Conservation (phyloP, 2,329 filamentous ascomycete genomes). For the Colletotrichum tanaceti region DNA sequence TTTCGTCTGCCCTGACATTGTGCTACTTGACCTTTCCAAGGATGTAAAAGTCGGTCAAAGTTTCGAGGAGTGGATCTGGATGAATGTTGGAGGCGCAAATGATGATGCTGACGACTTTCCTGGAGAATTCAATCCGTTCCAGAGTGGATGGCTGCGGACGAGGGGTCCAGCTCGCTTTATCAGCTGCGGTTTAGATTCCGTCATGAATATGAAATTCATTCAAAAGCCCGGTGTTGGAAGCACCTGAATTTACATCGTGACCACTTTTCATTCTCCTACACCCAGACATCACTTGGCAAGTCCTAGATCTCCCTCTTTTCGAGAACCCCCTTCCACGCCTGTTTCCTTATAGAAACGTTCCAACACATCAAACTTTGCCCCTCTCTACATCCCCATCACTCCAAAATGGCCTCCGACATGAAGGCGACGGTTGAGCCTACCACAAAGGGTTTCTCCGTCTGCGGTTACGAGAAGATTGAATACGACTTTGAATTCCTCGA, state of each 20-base stretch:
- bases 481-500: constrained; percentile 82
- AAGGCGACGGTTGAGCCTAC: constrained; percentile 74
- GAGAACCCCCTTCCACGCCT: background rate
- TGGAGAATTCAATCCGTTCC: constrained; percentile 1
- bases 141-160: background rate
- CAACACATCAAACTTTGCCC: background rate
- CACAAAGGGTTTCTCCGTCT: constrained; percentile 74
- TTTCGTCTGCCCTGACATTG: constrained; percentile 25
- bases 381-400: background rate
- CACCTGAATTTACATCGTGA: background rate
- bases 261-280: background rate
- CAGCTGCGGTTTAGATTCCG: background rate
- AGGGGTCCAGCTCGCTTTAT: background rate
- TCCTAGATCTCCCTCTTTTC: constrained; percentile 1
- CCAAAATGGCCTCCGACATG: constrained; percentile 72
- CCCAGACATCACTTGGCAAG: background rate
- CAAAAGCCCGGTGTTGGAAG: constrained; percentile 34
- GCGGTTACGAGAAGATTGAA: constrained; percentile 80
- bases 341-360: background rate
- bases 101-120: constrained; percentile 39
- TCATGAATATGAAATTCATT: constrained; percentile 2
- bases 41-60: constrained; percentile 20
- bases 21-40: background rate
- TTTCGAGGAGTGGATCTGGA: constrained; percentile 21
- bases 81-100: constrained; percentile 33